These are phyloP conservation scores for Termitomyces sp. DNA, from an alignment of 768 basidiomycete genomes.

Conservation along the genomic window DNA sequence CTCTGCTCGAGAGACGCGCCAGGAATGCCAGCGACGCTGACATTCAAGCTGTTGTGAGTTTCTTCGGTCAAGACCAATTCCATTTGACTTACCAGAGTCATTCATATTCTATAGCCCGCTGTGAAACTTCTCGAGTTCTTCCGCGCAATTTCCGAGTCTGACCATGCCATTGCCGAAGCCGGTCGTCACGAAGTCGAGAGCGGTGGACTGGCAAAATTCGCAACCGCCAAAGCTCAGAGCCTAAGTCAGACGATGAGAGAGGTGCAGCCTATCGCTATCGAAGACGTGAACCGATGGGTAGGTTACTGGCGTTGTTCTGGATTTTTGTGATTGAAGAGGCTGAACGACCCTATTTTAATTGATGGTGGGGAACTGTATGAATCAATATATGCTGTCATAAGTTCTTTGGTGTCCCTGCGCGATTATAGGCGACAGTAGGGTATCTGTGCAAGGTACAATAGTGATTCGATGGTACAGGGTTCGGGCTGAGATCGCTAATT, in stretches of 20 bases:
- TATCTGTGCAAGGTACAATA: neutral
- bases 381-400: neutral
- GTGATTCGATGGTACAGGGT: neutral
- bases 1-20: conserved; percentile 9
- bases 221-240: conserved; percentile 6
- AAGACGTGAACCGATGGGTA: conserved; percentile 10
- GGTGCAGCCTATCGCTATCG: neutral
- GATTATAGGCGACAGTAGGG: neutral
- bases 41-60: conserved; percentile 4
- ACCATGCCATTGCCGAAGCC: conserved; percentile 6
- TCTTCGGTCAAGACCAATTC: neutral
- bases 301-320: conserved; percentile 10
- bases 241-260: conserved; percentile 11
- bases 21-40: conserved; percentile 1
- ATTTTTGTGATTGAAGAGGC: neutral
- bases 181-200: conserved; percentile 4
- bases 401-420: neutral
- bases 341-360: neutral
- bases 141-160: conserved; percentile 18
- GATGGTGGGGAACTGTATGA: neutral
- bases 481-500: neutral
- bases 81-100: neutral
- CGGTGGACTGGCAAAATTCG: conserved; percentile 11
- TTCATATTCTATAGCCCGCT: conserved; percentile 19
- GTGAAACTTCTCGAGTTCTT: conserved; percentile 29